Evolutionary conservation across 2,329 filamentous ascomycete genomes (phyloP).

Genomic region (Paraconiothyrium sp.): DNA sequence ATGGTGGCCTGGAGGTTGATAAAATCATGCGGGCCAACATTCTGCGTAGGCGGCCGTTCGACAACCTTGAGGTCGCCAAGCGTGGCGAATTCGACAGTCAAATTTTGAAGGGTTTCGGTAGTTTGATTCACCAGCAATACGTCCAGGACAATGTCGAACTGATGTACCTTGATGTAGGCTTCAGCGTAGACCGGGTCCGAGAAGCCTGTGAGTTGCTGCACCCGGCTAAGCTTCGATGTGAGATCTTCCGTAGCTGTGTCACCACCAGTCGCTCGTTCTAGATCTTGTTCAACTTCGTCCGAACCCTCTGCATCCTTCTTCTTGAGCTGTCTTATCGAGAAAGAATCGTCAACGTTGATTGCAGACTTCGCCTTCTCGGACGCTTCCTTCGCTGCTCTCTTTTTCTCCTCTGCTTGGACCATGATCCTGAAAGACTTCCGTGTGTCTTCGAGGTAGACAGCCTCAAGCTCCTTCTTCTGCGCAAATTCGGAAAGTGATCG

Average conservation of each 20-base stretch:
- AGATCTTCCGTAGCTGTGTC: constrained; percentile 86
- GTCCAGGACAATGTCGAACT: constrained; percentile 97
- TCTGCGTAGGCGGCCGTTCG: constrained; percentile 94
- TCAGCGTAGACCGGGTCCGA: constrained; percentile 99
- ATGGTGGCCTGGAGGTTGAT: constrained; percentile 98
- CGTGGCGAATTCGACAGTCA: constrained; percentile 98
- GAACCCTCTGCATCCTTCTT: constrained; percentile 84
- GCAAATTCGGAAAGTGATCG: constrained; percentile 90
- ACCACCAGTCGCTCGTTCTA: constrained; percentile 93
- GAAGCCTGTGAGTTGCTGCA: constrained; percentile 97
- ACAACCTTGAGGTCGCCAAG: constrained; percentile 97
- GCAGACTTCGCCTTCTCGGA: constrained; percentile 92
- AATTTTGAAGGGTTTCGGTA: constrained; percentile 92
- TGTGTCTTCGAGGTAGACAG: constrained; percentile 93
- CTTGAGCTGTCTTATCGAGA: constrained; percentile 89
- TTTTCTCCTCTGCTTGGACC: constrained; percentile 97
- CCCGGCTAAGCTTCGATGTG: constrained; percentile 91
- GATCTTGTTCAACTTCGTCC: constrained; percentile 87
- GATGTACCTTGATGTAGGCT: constrained; percentile 94
- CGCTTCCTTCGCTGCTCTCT: constrained; percentile 93
- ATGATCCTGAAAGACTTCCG: constrained; percentile 95
- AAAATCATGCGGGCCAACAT: constrained; percentile 94
- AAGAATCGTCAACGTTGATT: constrained; percentile 93
- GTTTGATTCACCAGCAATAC: constrained; percentile 98
- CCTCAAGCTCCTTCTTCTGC: constrained; percentile 88